Evolutionary conservation across 805 yeast species (phyloP), one percentile per base, ranked within the genome.

Genomic region (Nakazawaea molendinolei): DNA sequence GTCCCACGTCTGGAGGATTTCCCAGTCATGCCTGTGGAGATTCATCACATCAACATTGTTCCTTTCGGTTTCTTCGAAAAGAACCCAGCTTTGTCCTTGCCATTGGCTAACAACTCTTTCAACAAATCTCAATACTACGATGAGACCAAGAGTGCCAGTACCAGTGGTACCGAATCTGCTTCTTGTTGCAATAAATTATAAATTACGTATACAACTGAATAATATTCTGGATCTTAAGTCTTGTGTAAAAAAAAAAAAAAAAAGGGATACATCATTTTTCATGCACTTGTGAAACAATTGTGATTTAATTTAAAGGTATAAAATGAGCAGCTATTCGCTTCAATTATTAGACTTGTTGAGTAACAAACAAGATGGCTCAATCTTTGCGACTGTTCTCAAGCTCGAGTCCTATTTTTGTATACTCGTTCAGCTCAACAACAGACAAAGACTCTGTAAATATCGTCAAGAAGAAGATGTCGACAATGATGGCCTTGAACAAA

Each of bases 11-110:
- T 80, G 27, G 94, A 83, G 62, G 90, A 83, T 58, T 83, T 84
- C 80, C 94, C 94, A 35, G 89, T 83, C 38, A 83, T 83, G 94
- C 89, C 92, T 24, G 84, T 79, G 39, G 94, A 83, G 61, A 77
- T 76, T 45, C 77, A 80, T 63, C 74, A 69, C 50, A 76, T 82
- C 47, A 67, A 73, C 41, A 67, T 83, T 40, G 67, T 70, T 29
- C 94, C 94, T 36, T 65, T 72, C 49, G 82, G 84, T 37, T 83
- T 83, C 74, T 83, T 82, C 54, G 77, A 76, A 49, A 74, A 65
- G 52, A 83, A 83, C 60, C 94, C 94, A 26, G 86, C 85, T 30
- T 63, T 84, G 53, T 86, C 80, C 52, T 63, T 83, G 37, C 92
- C 92, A 34, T 80, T 77, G 58, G 73, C 87, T 15, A 70, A 58